Evolutionary conservation across 768 basidiomycete species (phyloP).

Genomic region (Daedalea quercina): DNA sequence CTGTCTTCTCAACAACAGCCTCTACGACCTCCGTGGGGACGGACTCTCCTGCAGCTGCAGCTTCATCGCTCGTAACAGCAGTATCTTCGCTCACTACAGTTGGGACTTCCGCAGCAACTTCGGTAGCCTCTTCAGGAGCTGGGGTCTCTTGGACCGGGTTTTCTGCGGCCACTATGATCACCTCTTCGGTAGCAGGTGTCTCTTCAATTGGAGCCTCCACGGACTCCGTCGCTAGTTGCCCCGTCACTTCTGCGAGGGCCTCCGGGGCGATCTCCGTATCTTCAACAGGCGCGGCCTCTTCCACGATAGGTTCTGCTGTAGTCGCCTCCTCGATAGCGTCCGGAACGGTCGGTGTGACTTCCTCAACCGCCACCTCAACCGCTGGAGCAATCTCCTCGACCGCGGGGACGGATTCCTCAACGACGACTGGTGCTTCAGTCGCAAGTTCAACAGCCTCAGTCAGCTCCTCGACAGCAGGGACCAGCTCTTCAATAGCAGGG

Average conservation of each 20-base stretch:
- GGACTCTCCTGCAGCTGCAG: too few relatives aligned
- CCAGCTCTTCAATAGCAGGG: background rate
- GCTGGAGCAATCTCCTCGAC: conserved; percentile 2
- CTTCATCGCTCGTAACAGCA: background rate
- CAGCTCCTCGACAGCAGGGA: background rate
- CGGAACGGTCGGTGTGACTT: background rate
- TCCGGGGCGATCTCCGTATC: conserved; percentile 2
- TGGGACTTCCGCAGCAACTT: background rate
- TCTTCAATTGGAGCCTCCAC: conserved; percentile 7
- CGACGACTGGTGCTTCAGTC: background rate
- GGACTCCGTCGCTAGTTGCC: conserved; percentile 4
- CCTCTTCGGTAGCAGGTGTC: background rate
- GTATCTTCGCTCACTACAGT: background rate
- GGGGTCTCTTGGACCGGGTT: conserved; percentile 6
- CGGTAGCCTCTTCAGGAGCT: background rate
- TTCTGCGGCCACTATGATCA: background rate
- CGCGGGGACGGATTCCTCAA: background rate
- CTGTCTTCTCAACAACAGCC: background rate
- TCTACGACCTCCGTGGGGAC: too few relatives aligned
- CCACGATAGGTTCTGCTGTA: background rate
- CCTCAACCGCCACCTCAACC: background rate
- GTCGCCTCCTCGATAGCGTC: background rate
- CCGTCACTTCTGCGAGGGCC: conserved; percentile 5
- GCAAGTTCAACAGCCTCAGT: background rate
- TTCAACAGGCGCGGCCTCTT: background rate